Evolutionary conservation across 768 basidiomycete genomes (phyloP).

Genomic region (Dentipellis sp.): DNA sequence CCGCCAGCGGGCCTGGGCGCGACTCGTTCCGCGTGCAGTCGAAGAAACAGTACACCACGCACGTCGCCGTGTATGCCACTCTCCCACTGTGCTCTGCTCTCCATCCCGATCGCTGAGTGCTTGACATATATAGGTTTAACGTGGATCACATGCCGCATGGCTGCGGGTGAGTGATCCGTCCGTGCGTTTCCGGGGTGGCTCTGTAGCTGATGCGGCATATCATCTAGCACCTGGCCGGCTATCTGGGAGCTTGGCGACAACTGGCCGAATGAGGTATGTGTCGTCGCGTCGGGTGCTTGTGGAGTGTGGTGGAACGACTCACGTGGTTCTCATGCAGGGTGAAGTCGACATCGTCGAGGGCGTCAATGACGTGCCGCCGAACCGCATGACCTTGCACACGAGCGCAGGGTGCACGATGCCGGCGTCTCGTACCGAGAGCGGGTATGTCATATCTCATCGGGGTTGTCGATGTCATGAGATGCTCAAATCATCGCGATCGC

Average conservation of each 20-base stretch:
- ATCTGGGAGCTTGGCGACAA: constrained; percentile 13
- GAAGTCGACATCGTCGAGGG: constrained; percentile 14
- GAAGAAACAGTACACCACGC: constrained; percentile 29
- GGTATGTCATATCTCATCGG: constrained; percentile 6
- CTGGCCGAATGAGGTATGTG: constrained; percentile 18
- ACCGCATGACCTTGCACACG: neutral
- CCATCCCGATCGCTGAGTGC: no score
- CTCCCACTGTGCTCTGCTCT: no score
- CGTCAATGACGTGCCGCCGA: neutral
- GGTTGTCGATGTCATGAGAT: neutral
- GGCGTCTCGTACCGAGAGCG: neutral
- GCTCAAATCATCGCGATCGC: neutral
- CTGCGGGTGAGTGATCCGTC: constrained; percentile 14
- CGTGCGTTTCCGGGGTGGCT: neutral
- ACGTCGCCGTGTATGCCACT: constrained; percentile 15
- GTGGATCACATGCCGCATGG: constrained; percentile 22
- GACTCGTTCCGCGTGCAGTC: constrained; percentile 18
- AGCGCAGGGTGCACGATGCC: neutral
- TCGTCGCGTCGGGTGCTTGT: neutral
- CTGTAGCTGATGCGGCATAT: neutral
- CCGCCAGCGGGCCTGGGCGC: constrained; percentile 28
- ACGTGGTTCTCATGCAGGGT: constrained; percentile 3
- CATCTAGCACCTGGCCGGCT: constrained; percentile 20
- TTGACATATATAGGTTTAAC: constrained; percentile 11
- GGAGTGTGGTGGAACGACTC: neutral